Conservation (phyloP, 108 stramenopile genomes). For the Licmophora abbreviata region DNA sequence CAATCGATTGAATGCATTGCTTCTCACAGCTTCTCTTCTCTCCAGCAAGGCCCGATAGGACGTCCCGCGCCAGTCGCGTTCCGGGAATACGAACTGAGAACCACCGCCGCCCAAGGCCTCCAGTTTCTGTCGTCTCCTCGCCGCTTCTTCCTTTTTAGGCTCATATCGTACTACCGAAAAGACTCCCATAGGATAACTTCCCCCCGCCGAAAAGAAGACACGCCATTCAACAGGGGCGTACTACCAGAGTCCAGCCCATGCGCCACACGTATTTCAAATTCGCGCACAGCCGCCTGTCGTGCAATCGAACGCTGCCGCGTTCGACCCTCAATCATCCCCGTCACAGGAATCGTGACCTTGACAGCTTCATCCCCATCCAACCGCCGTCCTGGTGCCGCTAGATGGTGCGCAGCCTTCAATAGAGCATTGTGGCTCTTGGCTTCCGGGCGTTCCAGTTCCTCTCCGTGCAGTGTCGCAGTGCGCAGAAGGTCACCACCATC, state of each 20-base stretch:
- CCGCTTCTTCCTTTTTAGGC: constrained; percentile 77
- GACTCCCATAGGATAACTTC: constrained; percentile 63
- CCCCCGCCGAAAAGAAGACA: constrained; percentile 61
- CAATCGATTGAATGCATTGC: constrained; percentile 7
- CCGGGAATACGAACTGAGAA: constrained; percentile 73
- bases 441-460: constrained; percentile 60
- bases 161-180: constrained; percentile 79
- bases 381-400: constrained; percentile 52
- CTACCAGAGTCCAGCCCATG: constrained; percentile 31
- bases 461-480: constrained; percentile 29
- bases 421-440: neutral
- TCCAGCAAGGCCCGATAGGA: constrained; percentile 63
- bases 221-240: constrained; percentile 50
- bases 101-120: constrained; percentile 84
- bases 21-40: constrained; percentile 20
- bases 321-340: constrained; percentile 13
- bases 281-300: constrained; percentile 49
- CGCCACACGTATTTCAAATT: constrained; percentile 69
- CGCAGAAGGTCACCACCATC: too few species aligned
- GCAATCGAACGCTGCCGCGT: constrained; percentile 52
- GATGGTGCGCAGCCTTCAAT: neutral
- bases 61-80: constrained; percentile 80
- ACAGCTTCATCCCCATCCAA: constrained; percentile 70
- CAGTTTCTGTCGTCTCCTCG: constrained; percentile 61
- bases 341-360: constrained; percentile 37